Percentiles rank a stretch among this genome's conserved stretches.
These are phyloP conservation scores for Gnaphalium uliginosum DNA, from an alignment of 129 eudicot genomes.

Conservation along the genomic window DNA sequence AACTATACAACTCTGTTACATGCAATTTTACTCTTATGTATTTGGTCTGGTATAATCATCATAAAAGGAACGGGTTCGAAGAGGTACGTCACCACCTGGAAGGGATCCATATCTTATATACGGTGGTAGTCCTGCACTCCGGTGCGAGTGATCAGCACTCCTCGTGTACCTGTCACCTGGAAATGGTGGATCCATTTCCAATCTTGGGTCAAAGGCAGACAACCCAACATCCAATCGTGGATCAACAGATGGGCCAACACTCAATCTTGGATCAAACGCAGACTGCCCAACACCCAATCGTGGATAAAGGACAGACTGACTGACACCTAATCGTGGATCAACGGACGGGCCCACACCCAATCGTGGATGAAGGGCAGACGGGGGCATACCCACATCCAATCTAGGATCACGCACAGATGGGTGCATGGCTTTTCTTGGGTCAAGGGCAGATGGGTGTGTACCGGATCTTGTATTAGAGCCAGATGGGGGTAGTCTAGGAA, in stretches of 20 bases:
- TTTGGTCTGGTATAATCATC: conserved; percentile 44
- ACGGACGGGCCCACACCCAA: conserved; percentile 1
- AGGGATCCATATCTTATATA: conserved; percentile 31
- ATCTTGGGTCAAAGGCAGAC: conserved; percentile 20
- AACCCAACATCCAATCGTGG: not conserved
- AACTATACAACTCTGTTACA: conserved; percentile 27
- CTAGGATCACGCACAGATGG: not conserved
- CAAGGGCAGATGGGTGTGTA: conserved; percentile 13
- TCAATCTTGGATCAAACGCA: conserved; percentile 7
- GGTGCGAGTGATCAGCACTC: not conserved
- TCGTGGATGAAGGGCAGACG: conserved; percentile 1
- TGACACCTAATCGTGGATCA: not conserved
- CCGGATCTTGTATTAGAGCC: conserved; percentile 15
- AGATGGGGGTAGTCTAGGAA: conserved; percentile 23
- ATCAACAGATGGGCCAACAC: conserved; percentile 9
- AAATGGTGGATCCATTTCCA: conserved; percentile 17
- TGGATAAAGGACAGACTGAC: not conserved
- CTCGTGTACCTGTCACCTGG: conserved; percentile 15
- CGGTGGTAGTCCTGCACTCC: conserved; percentile 29
- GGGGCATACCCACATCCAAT: conserved; percentile 11
- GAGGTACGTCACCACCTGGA: conserved; percentile 40
- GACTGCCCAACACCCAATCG: conserved; percentile 1
- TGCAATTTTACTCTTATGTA: conserved; percentile 40
- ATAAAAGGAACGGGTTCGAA: conserved; percentile 36
- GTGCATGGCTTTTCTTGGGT: conserved; percentile 26